Evolutionary conservation across 441 rosid species (phyloP).

Genomic region (Aquilaria agallochum): DNA sequence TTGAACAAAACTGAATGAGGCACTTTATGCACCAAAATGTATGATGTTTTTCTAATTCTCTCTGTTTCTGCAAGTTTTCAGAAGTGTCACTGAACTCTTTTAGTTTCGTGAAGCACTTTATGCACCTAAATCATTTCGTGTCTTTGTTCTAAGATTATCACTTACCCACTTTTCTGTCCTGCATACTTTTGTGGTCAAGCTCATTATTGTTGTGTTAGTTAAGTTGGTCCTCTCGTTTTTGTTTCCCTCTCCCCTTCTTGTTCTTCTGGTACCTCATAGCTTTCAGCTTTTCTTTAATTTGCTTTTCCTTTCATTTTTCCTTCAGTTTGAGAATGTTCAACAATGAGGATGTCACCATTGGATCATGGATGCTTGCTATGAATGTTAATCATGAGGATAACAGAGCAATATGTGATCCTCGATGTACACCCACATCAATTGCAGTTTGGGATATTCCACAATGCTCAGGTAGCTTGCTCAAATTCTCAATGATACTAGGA

Average conservation of each 20-base stretch:
- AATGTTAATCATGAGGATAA: conserved; percentile 74
- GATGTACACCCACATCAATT: conserved; percentile 64
- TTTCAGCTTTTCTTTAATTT: conserved; percentile 10
- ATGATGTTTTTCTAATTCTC: no score
- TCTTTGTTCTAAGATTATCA: no score
- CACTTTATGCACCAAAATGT: no score
- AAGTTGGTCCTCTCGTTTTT: not conserved
- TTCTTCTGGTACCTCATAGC: not conserved
- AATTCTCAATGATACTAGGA: not conserved
- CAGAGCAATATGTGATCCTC: conserved; percentile 73
- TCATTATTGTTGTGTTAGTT: no score
- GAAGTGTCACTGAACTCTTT: no score
- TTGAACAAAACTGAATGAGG: no score
- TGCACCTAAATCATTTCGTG: no score
- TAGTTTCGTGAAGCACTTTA: no score
- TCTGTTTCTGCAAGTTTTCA: no score
- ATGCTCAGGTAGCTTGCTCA: conserved; percentile 57
- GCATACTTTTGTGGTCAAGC: no score
- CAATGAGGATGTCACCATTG: conserved; percentile 84
- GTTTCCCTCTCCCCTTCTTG: not conserved
- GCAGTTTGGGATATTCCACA: conserved; percentile 92
- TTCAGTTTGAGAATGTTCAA: conserved; percentile 77
- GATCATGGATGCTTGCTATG: conserved; percentile 93
- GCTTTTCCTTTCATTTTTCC: conserved; percentile 4
- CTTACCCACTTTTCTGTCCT: no score